Conservation (phyloP, 2,329 filamentous ascomycete genomes). For the Trichoderma sp. region DNA sequence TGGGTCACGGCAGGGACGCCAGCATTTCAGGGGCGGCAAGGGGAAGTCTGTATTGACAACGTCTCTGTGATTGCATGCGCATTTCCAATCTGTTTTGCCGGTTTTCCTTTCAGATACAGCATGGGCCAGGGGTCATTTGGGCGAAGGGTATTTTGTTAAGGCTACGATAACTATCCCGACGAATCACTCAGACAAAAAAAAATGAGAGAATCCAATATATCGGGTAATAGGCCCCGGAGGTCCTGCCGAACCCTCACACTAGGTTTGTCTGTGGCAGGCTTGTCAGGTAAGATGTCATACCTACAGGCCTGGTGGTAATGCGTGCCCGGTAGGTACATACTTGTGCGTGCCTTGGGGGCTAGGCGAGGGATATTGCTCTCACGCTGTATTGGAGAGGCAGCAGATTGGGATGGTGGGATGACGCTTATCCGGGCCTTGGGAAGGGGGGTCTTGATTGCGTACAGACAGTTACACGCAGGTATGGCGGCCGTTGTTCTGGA, state of each 20-base stretch:
- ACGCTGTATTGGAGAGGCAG: neutral
- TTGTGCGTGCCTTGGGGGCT: neutral
- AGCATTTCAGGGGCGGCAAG: slow-evolving; percentile 8
- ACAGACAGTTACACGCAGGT: neutral
- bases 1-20: slow-evolving; percentile 13
- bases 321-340: neutral
- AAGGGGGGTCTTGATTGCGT: too few relatives aligned
- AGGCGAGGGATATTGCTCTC: neutral
- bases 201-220: neutral
- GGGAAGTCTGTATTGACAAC: slow-evolving; percentile 12
- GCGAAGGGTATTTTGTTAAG: too few relatives aligned
- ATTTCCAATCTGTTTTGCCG: too few relatives aligned
- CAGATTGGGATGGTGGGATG: slow-evolving; percentile 1
- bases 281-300: too few relatives aligned
- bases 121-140: too few relatives aligned
- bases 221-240: too few relatives aligned
- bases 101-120: neutral
- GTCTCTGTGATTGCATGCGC: neutral
- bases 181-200: neutral
- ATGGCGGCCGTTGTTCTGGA: neutral
- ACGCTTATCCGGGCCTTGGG: neutral
- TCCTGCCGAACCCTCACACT: too few relatives aligned
- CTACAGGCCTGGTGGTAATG: neutral
- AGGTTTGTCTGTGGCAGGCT: too few relatives aligned
- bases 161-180: too few relatives aligned